Conservation (phyloP, 2,329 filamentous ascomycete genomes). For the Pseudocercospora pini-densiflorae region DNA sequence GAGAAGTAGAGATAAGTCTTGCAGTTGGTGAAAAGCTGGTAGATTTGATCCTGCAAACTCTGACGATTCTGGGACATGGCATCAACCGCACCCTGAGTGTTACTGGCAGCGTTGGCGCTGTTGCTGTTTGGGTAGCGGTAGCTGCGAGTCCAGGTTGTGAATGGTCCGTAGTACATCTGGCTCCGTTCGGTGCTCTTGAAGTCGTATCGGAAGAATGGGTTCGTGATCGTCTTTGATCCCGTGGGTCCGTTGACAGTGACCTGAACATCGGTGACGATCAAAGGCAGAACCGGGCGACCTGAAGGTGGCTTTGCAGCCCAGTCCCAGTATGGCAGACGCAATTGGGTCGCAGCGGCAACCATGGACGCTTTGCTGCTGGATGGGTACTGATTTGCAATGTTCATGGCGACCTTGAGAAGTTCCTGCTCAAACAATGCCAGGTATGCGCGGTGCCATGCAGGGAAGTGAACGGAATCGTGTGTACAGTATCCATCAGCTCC, state of each 20-base stretch:
- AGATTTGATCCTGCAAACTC: constrained; percentile 34
- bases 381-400: constrained; percentile 28
- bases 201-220: constrained; percentile 37
- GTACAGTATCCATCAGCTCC: constrained; percentile 34
- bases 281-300: constrained; percentile 23
- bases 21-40: constrained; percentile 33
- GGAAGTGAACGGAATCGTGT: constrained; percentile 35
- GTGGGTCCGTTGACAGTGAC: constrained; percentile 33
- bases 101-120: constrained; percentile 21
- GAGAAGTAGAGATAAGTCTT: constrained; percentile 32
- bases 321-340: constrained; percentile 38
- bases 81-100: constrained; percentile 20
- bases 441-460: constrained; percentile 36
- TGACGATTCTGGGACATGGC: constrained; percentile 27
- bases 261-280: constrained; percentile 27
- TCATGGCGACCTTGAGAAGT: constrained; percentile 28
- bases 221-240: constrained; percentile 27
- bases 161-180: constrained; percentile 29
- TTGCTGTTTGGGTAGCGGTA: constrained; percentile 35
- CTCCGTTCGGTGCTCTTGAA: constrained; percentile 26
- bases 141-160: constrained; percentile 29
- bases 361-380: constrained; percentile 17
- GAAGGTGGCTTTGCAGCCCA: constrained; percentile 30
- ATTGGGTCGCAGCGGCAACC: constrained; percentile 26
- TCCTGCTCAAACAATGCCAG: constrained; percentile 36